Evolutionary conservation across 164 flowering plant genomes (phyloP).

Genomic region (Brasenia schreberi): DNA sequence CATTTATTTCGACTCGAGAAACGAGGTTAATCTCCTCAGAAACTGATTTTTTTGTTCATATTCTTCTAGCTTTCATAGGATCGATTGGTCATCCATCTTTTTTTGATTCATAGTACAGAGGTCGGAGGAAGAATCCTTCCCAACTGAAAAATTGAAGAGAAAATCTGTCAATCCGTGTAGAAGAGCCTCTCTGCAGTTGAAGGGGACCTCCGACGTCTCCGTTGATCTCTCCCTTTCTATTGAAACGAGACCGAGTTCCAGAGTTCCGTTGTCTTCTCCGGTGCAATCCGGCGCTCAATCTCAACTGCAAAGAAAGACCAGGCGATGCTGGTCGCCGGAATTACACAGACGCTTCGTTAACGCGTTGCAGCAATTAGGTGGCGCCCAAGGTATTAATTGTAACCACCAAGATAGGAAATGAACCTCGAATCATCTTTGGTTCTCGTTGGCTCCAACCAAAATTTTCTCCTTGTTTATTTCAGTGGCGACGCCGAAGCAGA

Average conservation of each 20-base stretch:
- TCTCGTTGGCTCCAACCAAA: no score
- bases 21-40: not conserved
- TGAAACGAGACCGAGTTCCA: not conserved
- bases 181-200: not conserved
- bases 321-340: conserved; percentile 95
- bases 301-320: conserved; percentile 37
- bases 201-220: not conserved
- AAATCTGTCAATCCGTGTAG: not conserved
- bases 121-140: not conserved
- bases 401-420: not conserved
- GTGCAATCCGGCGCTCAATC: not conserved
- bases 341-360: conserved; percentile 63
- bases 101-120: not conserved
- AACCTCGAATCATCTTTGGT: no score
- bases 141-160: not conserved
- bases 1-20: not conserved
- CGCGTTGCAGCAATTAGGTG: conserved; percentile 83
- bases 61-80: not conserved
- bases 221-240: not conserved
- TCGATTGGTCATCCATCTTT: not conserved
- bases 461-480: conserved; percentile 7
- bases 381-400: conserved; percentile 47
- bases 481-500: conserved; percentile 95
- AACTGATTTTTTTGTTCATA: not conserved
- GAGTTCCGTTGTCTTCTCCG: not conserved